Evolutionary conservation across 2,329 filamentous ascomycete species (phyloP), one percentile per base, ranked within the genome.

Genomic region (Beauveria sp.): DNA sequence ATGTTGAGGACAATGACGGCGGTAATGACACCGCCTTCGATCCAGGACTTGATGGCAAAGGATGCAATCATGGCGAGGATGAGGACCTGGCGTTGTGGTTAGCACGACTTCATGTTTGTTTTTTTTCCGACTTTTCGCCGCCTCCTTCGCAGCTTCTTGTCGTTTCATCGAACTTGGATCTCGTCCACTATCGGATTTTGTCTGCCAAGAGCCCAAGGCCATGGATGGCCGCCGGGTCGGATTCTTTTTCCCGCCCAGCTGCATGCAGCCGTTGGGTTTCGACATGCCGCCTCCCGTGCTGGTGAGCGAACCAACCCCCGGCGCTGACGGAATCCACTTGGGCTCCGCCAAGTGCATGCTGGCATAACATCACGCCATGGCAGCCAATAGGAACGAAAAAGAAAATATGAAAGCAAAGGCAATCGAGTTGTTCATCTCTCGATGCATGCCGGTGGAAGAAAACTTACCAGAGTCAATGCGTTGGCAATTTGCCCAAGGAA

Each of bases 401-500:
- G 26, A 18, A 24, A 3, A 38, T 1, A 4, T 20, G 43, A 28
- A 38, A 1, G 48, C 18, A n/a, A 22, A 34, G 8, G 28, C 20
- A 26, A 54, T 46, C 53, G 6, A 31, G 3, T n/a, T 45, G 14
- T 46, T 46, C 24, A 46, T 38, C 34, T 38, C 34, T 38, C 3
- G 34, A 14, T 38, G 34, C 34, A 16, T 16, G 18, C n/a, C 22
- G 22, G 18, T 14, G 9, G 6, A 40, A 34, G 20, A 46, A n/a
- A 43, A 65, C 71, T 69, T 68, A 87, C 87, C 72, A 89, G 71
- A 66, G 84, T 88, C 83, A 89, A 83, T 16, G 86, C 86, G 72
- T 89, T 89, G 63, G 85, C 85, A 59, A 89, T 77, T 69, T 90
- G 87, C 38, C 81, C 78, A 54, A 88, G 75, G 24, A 90, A 74